Evolutionary conservation across 495 filamentous ascomycete genomes (phyloP), one percentile per base, ranked within the genome.

Genomic region (Penicillium silybi): DNA sequence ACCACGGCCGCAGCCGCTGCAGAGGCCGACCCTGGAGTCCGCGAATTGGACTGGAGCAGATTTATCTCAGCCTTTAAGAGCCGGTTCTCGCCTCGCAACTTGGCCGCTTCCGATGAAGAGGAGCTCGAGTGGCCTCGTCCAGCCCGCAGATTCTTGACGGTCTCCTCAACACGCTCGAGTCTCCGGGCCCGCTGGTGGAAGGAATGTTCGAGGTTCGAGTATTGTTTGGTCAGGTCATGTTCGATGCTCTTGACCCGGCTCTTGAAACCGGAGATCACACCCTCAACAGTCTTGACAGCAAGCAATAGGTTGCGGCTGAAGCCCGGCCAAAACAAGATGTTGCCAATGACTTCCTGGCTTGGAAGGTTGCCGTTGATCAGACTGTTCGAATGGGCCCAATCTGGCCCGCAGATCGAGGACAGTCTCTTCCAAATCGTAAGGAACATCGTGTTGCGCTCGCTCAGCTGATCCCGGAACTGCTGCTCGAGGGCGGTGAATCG

Each of bases 341-440:
- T 83, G 27, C 76, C 71, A 47, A 96, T 84, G 39, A 90, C 81
- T 57, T 96, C 91, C 43, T 93, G 73, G 29, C 85, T 87, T 0
- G 90, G 88, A 6, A 92, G 72, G 46, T 92, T 87, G 43, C 90
- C 90, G 54, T 92, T 89, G 63, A 97, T 89, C 37, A 95, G 81
- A 53, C 85, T 87, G 58, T 97, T 92, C 53, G 88, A 84, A 56
- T 95, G 87, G 0, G 87, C 83, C 93, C 93, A 98, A 62, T 97
- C 93, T 0, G 80, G 76, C 25, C 93, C 93, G 58, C 95, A 97
- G 46, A 97, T 84, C 8, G 84, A 73, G 2, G 87, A 88, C 13
- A 98, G 77, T 23, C 90, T 82, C 46, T 89, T 89, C 93, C 93
- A 98, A 15, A 97, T 75, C 13, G 82, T 77, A 11, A 95, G 80